Evolutionary conservation across 2,329 filamentous ascomycete genomes (phyloP), one percentile per base, ranked within the genome.

Genomic region (Phyllosticta capitalensis): DNA sequence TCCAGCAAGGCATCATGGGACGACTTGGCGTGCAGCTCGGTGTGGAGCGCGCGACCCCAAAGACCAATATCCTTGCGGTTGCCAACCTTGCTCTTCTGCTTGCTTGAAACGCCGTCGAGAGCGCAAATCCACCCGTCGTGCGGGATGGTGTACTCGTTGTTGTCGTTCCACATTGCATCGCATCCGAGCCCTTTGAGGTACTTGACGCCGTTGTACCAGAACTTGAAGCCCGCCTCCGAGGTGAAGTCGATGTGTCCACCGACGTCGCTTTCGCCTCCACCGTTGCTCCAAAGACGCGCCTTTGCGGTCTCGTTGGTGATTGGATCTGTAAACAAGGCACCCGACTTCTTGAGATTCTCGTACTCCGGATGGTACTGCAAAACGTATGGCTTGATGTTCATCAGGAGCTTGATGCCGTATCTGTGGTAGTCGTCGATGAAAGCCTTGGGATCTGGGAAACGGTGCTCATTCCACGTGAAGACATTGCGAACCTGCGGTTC

Each of bases 131-230:
- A 89, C 22, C 80, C 76, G 61, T 90, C 87, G 62, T 82, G 77
- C 0, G 83, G 79, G 2, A 88, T 78, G 0, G 83, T 84, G 68
- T 89, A 90, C 69, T 90, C 87, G 64, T 89, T 90, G 71, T 90
- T 90, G 68, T 90, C 87, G 64, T 90, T 90, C 87, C 87, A 90
- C 74, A 89, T 88, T 54, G 80, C 86, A 64, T 89, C 86, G 59
- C 90, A 86, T 0, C 86, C 86, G 9, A 82, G 73, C 24, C 81
- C 74, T 58, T 83, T 83, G 1, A 90, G 76, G 55, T 78, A 79
- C 61, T 81, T 79, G 9, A 88, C 82, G 1, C 87, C 86, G 0
- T 87, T 76, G 62, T 83, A 86, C 87, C 87, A 90, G 84, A 85
- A 90, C 17, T 83, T 74, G 66, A 83, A 89, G 0, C 84, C 86